Base-by-base conservation (phyloP, 176 grass and related monocot genomes). In the Poa pratensis region DNA sequence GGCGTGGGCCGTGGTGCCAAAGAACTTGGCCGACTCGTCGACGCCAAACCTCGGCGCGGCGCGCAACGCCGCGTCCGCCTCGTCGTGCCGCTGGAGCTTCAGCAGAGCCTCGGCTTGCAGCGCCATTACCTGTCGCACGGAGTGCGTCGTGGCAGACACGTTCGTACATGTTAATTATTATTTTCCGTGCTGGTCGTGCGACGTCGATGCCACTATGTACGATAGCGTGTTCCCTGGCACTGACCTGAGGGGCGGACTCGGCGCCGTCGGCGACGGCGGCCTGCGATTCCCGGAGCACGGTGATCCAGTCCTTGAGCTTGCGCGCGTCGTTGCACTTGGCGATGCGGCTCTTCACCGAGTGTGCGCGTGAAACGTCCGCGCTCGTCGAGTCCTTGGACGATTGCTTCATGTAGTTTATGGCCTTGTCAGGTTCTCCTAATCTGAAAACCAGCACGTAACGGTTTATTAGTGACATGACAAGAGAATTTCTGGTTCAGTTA, bases 371-470 rank as follows among this genome's bases (percentile, higher is more conserved):
- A 26, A 87, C 82, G 76, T 92, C 92, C 0, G 62, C 69, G 65
- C 35, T 50, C 7, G 26, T 86, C 53, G 96, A 87, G 50, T 96
- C 96, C 19, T 88, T 93, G 74, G 50, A 34, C 2, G 97, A 88
- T 71, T 88, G 94, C 84, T 92, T 92, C 30, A 89, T 67, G 89
- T 91, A 90, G 68, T 96, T 74, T 12, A 96, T 86, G 60, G 97
- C 90, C 24, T 94, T 99, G 66, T 96, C 97, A 37, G 94, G 78
- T 17, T 96, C 91, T 69, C 97, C 97, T 93, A 94, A 88, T 91
- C 97, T 96, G 79, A 42, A 0, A 75, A 32, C 26, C 0, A 75
- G 12, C 72, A 52, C 15, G 3, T 30, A 75, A 12, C 15, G 0
- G 0, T 5, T 19, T 30, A 46, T 46, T 5, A 74, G 7, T 28